Evolutionary conservation across 805 yeast species (phyloP), one percentile per base, ranked within the genome.

Genomic region (Schwanniomyces polymorphus): DNA sequence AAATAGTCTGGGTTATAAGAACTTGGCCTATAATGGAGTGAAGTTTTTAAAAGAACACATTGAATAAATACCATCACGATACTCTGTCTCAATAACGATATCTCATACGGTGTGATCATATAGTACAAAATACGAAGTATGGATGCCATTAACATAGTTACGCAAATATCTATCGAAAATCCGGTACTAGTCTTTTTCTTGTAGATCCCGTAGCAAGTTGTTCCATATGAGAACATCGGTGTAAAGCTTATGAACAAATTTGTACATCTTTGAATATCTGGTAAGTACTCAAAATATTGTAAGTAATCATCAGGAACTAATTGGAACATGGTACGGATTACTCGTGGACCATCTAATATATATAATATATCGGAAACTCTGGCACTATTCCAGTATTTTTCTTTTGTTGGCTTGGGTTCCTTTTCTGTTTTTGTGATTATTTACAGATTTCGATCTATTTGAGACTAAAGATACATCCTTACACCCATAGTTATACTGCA

Each of bases 81-180:
- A 31, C 94, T 82, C 61, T 91, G 97, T 50, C 92, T 69, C 38
- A 91, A 70, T 37, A 91, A 66, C 2, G 95, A 80, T n/a, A 79
- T 64, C 62, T 91, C 97, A 61, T 85, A 91, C 0, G 96, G 96
- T 40, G 84, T 79, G 42, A 88, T 84, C 51, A 86, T 64, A 70
- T 86, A 91, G 69, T 88, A 91, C 46, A 82, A 81, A 25, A 91
- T 84, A 53, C 95, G 74, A 40, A 90, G 67, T 5, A 83, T 79
- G 37, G 90, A 79, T 0, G 96, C 85, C 52, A 89, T 74, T 51
- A 91, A 63, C 96, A 91, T 90, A 6, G 96, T 88, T 6, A 90
- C 91, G 67, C 97, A 91, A 9, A 91, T 88, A 65, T 91, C 97
- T n/a, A 90, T 73, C 5, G 96, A 86, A 60, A 91, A 90, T 18